These are phyloP conservation scores for Sugiyamaella grinbergsii DNA, from an alignment of 1,139 yeast species.

Conservation along the genomic window DNA sequence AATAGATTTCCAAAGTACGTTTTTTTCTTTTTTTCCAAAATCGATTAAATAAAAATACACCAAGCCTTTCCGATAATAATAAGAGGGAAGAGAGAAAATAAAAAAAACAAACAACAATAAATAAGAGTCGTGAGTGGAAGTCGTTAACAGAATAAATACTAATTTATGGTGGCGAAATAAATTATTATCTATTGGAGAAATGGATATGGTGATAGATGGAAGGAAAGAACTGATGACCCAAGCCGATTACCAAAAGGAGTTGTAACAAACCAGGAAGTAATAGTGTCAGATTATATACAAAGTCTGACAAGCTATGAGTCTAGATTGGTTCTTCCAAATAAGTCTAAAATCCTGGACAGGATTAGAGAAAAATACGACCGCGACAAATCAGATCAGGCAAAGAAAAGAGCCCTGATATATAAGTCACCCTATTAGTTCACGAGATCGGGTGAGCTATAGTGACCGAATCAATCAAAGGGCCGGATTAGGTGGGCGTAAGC, in stretches of 20 bases:
- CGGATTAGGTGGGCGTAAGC: slow-evolving; percentile 8
- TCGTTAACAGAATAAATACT: slow-evolving; percentile 14
- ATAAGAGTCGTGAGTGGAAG: slow-evolving; percentile 16
- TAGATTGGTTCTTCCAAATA: background rate
- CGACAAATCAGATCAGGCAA: slow-evolving; percentile 14
- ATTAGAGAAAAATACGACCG: no score
- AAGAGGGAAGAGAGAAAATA: no score
- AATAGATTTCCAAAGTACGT: no score
- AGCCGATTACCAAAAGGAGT: no score
- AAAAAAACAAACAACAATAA: slow-evolving; percentile 17
- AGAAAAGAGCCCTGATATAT: slow-evolving; percentile 2
- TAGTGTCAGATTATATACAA: no score
- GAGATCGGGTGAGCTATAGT: slow-evolving; percentile 3
- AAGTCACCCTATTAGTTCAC: slow-evolving; percentile 2
- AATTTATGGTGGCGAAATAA: background rate
- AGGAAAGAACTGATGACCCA: background rate
- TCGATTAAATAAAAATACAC: slow-evolving; percentile 10
- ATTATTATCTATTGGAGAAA: background rate
- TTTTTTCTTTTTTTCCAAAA: no score
- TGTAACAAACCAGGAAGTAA: no score
- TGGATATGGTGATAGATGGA: slow-evolving; percentile 5
- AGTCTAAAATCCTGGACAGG: no score
- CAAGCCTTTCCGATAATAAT: no score
- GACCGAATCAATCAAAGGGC: slow-evolving; percentile 7
- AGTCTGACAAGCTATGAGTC: background rate